Evolutionary conservation across 768 basidiomycete genomes (phyloP).

Genomic region (Tulasnella sp.): DNA sequence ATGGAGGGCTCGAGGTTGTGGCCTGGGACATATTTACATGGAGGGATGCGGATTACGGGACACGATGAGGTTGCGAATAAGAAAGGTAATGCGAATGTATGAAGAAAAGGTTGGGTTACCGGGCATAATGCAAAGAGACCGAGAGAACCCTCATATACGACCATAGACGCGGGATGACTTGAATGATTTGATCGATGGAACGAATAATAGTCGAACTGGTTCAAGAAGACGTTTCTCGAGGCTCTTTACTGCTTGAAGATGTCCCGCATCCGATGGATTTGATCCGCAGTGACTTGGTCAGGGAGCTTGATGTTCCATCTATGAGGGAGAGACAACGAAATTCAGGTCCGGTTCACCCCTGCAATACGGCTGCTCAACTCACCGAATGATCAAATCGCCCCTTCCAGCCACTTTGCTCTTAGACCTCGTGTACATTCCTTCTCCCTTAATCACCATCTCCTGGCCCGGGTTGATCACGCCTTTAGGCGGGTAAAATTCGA

Average conservation of each 20-base stretch:
- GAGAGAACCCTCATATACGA: no score
- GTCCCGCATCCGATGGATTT: slow-evolving; percentile 30
- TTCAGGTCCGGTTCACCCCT: background rate
- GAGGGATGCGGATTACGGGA: background rate
- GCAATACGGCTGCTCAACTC: slow-evolving; percentile 37
- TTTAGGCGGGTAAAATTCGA: slow-evolving; percentile 43
- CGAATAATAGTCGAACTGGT: background rate
- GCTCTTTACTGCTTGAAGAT: slow-evolving; percentile 11
- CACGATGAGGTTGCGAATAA: background rate
- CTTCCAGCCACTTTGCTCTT: slow-evolving; percentile 51
- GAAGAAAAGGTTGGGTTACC: no score
- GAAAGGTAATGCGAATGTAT: background rate
- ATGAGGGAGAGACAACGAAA: background rate
- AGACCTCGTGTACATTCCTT: slow-evolving; percentile 63
- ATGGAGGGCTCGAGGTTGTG: background rate
- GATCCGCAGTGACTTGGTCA: slow-evolving; percentile 28
- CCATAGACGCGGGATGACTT: no score
- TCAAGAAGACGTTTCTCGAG: background rate
- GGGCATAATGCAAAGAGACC: no score
- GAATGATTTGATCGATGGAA: background rate
- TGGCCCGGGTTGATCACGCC: slow-evolving; percentile 48
- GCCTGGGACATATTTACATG: background rate
- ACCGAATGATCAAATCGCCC: slow-evolving; percentile 65
- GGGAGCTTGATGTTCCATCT: slow-evolving; percentile 33
- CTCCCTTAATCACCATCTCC: slow-evolving; percentile 52